A percentile compares a stretch with the other conserved stretches of the same genome.
These are phyloP conservation scores for Agrocybe chaxingu DNA, from an alignment of 768 basidiomycete species.

Conservation along the genomic window DNA sequence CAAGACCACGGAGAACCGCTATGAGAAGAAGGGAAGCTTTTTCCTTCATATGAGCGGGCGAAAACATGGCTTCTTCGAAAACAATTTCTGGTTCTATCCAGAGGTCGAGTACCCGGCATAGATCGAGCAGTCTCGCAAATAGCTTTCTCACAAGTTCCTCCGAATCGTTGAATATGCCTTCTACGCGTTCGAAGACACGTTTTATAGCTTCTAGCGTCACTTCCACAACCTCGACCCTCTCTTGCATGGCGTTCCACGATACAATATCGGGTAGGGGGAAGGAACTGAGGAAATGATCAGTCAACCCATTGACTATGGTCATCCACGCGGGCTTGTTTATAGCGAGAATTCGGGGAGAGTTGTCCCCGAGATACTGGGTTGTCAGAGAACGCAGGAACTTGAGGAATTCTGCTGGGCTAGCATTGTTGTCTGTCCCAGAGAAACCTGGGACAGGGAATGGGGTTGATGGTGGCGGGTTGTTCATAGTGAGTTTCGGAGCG, in stretches of 20 bases:
- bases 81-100: constrained; percentile 51
- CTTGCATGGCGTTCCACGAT: constrained; percentile 52
- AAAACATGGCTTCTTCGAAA: constrained; percentile 34
- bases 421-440: constrained; percentile 24
- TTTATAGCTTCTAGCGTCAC: constrained; percentile 53
- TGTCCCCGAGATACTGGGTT: constrained; percentile 31
- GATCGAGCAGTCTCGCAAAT: constrained; percentile 47
- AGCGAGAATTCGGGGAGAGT: constrained; percentile 24
- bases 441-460: constrained; percentile 28
- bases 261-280: constrained; percentile 54
- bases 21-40: constrained; percentile 41
- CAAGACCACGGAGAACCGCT: constrained; percentile 46
- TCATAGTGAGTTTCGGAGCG: constrained; percentile 10
- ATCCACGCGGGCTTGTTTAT: constrained; percentile 44
- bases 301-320: constrained; percentile 46
- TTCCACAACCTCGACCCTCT: constrained; percentile 54
- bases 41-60: constrained; percentile 47
- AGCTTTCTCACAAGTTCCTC: constrained; percentile 45
- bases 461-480: constrained; percentile 19
- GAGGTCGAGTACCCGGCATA: constrained; percentile 53
- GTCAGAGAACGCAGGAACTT: constrained; percentile 40
- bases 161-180: constrained; percentile 45
- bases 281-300: constrained; percentile 48
- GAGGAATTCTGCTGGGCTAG: constrained; percentile 35
- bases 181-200: constrained; percentile 45